Percentiles rank a stretch among this genome's conserved stretches.
Conservation (phyloP, 176 grass and related monocot genomes). For the Bonia amplexicaulis region DNA sequence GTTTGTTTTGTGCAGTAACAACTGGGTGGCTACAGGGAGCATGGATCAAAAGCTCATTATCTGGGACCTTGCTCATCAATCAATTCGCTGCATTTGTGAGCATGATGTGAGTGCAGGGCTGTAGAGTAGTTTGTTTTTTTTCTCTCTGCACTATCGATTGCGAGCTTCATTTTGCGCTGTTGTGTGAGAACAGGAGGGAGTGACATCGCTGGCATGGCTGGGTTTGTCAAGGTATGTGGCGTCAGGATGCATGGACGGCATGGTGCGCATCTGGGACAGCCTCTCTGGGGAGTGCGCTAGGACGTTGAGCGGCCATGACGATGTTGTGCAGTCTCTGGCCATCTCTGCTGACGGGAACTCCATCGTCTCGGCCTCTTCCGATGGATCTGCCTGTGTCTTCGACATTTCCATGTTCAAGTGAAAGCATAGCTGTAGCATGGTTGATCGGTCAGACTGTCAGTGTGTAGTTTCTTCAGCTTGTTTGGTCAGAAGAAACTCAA, state of each 20-base stretch:
- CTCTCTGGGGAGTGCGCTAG: slow-evolving; percentile 51
- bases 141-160: no score
- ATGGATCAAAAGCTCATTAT: slow-evolving; percentile 81
- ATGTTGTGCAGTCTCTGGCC: slow-evolving; percentile 61
- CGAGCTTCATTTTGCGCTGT: not conserved
- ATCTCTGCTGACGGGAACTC: slow-evolving; percentile 32
- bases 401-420: slow-evolving; percentile 45
- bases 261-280: slow-evolving; percentile 85
- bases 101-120: slow-evolving; percentile 46
- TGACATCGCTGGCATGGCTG: slow-evolving; percentile 61
- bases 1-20: slow-evolving; percentile 30
- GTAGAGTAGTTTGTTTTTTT: no score
- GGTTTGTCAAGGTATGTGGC: slow-evolving; percentile 67
- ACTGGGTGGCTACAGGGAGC: slow-evolving; percentile 71
- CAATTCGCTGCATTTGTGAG: slow-evolving; percentile 60
- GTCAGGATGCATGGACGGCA: slow-evolving; percentile 68
- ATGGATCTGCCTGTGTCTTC: slow-evolving; percentile 53
- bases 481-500: not conserved
- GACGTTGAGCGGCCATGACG: slow-evolving; percentile 47
- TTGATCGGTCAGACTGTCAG: no score
- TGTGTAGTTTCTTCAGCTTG: not conserved
- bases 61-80: slow-evolving; percentile 61
- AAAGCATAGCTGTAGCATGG: not conserved
- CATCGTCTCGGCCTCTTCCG: slow-evolving; percentile 57
- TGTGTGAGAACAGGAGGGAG: slow-evolving; percentile 50